These are phyloP conservation scores for Botrytis hyacinthi DNA, from an alignment of 2,329 filamentous ascomycete genomes.

Conservation along the genomic window DNA sequence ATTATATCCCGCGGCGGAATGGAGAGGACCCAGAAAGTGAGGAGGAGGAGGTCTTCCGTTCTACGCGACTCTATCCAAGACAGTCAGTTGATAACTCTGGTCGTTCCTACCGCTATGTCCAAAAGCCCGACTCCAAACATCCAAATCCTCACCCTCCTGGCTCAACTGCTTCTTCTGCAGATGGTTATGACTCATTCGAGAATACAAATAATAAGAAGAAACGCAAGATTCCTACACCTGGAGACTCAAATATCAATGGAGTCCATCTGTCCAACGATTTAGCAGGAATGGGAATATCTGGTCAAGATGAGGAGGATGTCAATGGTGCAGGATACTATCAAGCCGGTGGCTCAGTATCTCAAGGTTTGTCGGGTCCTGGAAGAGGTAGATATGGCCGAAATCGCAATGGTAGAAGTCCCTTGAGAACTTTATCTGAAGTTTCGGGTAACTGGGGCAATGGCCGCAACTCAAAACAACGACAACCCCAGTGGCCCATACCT, in stretches of 20 bases:
- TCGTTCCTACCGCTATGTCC: constrained; percentile 45
- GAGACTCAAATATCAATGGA: constrained; percentile 55
- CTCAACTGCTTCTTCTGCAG: constrained; percentile 68
- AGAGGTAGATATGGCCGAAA: constrained; percentile 77
- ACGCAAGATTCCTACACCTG: constrained; percentile 90
- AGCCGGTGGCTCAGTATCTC: constrained; percentile 52
- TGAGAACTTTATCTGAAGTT: constrained; percentile 59
- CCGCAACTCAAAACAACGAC: constrained; percentile 37
- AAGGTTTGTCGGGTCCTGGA: constrained; percentile 79
- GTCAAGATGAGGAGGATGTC: constrained; percentile 44
- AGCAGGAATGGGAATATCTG: constrained; percentile 59
- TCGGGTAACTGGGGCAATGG: constrained; percentile 39
- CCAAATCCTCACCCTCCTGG: constrained; percentile 55
- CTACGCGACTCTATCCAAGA: constrained; percentile 43
- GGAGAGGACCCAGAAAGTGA: constrained; percentile 58
- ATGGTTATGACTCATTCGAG: constrained; percentile 96
- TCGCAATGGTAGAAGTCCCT: constrained; percentile 59
- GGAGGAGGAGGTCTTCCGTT: constrained; percentile 49
- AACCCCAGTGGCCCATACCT: constrained; percentile 36
- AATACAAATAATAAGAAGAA: constrained; percentile 99
- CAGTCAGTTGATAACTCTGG: constrained; percentile 47
- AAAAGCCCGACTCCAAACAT: constrained; percentile 48
- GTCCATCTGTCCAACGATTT: constrained; percentile 58
- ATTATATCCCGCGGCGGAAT: constrained; percentile 49
- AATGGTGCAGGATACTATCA: constrained; percentile 52